These are phyloP conservation scores for Fusarium nanum DNA, from an alignment of 2,329 filamentous ascomycete species.

Conservation along the genomic window DNA sequence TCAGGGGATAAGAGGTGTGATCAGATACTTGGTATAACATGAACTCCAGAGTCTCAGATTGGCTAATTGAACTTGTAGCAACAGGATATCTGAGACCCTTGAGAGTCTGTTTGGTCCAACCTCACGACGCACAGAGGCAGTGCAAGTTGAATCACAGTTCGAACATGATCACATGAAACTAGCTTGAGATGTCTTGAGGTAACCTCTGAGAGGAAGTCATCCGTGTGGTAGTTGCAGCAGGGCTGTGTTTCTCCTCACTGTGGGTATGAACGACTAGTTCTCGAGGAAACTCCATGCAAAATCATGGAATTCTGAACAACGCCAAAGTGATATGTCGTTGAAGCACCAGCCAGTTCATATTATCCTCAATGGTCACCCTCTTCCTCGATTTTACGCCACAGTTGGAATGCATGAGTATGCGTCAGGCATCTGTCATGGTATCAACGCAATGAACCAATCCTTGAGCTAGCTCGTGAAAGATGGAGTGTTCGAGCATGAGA, in stretches of 20 bases:
- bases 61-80: not conserved
- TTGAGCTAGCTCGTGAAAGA: not conserved
- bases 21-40: conserved; percentile 1
- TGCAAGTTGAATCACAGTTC: conserved; percentile 22
- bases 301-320: conserved; percentile 19
- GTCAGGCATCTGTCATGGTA: conserved; percentile 11
- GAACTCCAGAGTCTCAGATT: conserved; percentile 4
- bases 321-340: conserved; percentile 7
- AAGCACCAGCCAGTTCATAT: conserved; percentile 1
- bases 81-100: conserved; percentile 3
- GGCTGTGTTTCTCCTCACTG: conserved; percentile 21
- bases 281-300: conserved; percentile 4
- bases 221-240: conserved; percentile 9
- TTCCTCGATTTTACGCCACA: conserved; percentile 12
- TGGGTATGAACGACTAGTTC: conserved; percentile 22
- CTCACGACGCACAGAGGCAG: conserved; percentile 24
- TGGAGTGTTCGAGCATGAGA: conserved; percentile 13
- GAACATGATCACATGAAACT: conserved; percentile 1
- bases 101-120: conserved; percentile 9
- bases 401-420: conserved; percentile 9
- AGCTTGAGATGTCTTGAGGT: conserved; percentile 9
- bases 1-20: conserved; percentile 1
- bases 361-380: conserved; percentile 3
- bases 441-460: conserved; percentile 7
- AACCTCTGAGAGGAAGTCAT: conserved; percentile 2